Conservation (phyloP, 768 basidiomycete species). For the Lactarius indigo region DNA sequence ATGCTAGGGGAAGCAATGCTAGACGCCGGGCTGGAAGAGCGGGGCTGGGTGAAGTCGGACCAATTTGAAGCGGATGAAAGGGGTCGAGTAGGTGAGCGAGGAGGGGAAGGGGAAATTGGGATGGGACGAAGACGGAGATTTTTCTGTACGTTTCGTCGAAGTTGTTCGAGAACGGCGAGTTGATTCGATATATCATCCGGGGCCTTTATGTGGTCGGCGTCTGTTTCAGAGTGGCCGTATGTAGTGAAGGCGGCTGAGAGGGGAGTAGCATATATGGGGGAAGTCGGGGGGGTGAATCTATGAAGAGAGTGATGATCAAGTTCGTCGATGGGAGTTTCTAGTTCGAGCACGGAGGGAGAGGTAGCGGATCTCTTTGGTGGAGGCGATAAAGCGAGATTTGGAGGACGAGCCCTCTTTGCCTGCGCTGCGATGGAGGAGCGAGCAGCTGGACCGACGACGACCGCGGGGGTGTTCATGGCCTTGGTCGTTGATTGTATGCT, state of each 20-base stretch:
- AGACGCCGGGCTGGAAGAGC: constrained; percentile 46
- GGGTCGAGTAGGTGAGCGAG: constrained; percentile 27
- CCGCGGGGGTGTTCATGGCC: constrained; percentile 21
- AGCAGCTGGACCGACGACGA: constrained; percentile 14
- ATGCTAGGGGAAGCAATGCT: constrained; percentile 38
- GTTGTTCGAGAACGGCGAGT: constrained; percentile 60
- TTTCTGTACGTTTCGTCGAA: constrained; percentile 68
- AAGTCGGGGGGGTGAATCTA: constrained; percentile 32
- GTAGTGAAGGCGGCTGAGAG: constrained; percentile 27
- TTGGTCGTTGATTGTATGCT: background rate
- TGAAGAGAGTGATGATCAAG: constrained; percentile 31
- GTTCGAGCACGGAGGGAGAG: constrained; percentile 33
- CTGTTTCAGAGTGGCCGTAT: constrained; percentile 29
- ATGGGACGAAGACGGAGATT: constrained; percentile 80
- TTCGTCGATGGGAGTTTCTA: constrained; percentile 36
- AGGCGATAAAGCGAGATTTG: constrained; percentile 45
- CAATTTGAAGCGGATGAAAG: constrained; percentile 29
- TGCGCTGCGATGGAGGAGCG: constrained; percentile 21
- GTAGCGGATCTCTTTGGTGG: constrained; percentile 27
- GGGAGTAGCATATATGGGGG: constrained; percentile 30
- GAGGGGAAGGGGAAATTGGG: constrained; percentile 41
- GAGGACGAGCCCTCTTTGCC: constrained; percentile 46
- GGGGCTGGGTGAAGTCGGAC: constrained; percentile 33
- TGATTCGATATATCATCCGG: constrained; percentile 64
- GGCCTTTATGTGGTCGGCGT: constrained; percentile 22